These are phyloP conservation scores for Talaromyces sp. DNA, from an alignment of 2,329 filamentous ascomycete genomes.

Conservation along the genomic window DNA sequence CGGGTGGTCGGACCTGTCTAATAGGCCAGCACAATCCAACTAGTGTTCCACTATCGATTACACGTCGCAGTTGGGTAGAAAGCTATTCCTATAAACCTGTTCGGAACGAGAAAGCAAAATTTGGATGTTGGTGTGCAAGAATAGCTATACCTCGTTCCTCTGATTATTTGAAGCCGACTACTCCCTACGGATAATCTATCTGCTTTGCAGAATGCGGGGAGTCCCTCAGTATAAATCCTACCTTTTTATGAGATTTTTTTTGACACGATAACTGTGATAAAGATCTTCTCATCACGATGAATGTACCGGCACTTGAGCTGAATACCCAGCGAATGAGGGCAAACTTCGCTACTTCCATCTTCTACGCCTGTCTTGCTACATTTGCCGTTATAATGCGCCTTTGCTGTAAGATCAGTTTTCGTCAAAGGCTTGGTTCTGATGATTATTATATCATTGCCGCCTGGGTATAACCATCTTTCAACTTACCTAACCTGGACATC, in stretches of 20 bases:
- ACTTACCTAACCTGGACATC: not conserved
- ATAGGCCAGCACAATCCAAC: too few species aligned
- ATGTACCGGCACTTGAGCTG: not conserved
- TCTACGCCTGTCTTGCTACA: not conserved
- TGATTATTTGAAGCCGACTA: too few species aligned
- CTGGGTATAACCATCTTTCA: not conserved
- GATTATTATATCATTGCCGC: not conserved
- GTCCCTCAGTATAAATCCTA: too few species aligned
- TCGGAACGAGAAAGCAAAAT: too few species aligned
- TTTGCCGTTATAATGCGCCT: not conserved
- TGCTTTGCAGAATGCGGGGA: too few species aligned
- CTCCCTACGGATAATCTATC: too few species aligned
- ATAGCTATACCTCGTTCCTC: too few species aligned
- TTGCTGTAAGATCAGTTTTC: not conserved
- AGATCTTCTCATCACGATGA: not conserved
- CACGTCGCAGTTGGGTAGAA: too few species aligned
- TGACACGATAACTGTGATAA: not conserved
- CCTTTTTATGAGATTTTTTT: not conserved
- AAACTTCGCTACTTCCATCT: not conserved
- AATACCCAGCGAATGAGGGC: not conserved
- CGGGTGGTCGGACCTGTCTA: too few species aligned
- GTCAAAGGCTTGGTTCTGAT: not conserved
- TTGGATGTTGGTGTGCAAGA: too few species aligned
- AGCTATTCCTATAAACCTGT: too few species aligned
- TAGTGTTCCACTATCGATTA: too few species aligned